phyloP scores from a whole-genome alignment of 1,284 basidiomycete genomes.

The Puccinia horiana region DNA sequence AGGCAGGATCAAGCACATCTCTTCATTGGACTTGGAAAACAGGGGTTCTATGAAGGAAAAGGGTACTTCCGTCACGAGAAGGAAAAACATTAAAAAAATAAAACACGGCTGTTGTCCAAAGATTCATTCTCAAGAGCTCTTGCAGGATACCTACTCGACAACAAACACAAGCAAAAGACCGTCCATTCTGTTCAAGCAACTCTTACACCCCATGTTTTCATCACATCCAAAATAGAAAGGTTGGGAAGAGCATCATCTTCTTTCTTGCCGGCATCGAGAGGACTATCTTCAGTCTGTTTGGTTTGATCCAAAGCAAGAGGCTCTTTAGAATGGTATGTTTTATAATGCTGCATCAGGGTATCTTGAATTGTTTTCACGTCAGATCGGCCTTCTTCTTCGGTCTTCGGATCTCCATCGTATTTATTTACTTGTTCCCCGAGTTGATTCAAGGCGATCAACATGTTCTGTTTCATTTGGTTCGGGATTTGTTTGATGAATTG shows the following conservation, averaged over 20 bases:
- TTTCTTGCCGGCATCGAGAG: background rate
- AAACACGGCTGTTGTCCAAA: background rate
- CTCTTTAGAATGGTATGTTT: background rate
- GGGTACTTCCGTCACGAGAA: background rate
- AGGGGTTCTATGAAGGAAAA: background rate
- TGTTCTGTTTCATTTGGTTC: conserved; percentile 21
- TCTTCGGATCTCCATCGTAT: background rate
- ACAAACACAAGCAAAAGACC: background rate
- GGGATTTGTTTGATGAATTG: conserved; percentile 11
- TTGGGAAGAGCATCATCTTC: background rate
- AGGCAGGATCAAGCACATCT: too few relatives aligned
- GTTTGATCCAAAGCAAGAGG: background rate
- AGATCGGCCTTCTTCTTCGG: background rate
- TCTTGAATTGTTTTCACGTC: conserved; percentile 8
- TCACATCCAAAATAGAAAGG: background rate
- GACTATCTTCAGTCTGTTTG: background rate
- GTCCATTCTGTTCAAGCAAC: background rate
- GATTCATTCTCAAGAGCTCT: background rate
- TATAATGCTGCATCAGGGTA: background rate
- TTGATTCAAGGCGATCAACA: background rate
- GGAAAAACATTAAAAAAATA: background rate
- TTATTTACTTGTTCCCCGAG: conserved; percentile 20
- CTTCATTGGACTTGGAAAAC: background rate
- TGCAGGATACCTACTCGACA: background rate
- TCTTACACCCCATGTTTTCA: background rate